Evolutionary conservation across 352 stramenopile species (phyloP).

Genomic region (Pseudoperonospora humuli): DNA sequence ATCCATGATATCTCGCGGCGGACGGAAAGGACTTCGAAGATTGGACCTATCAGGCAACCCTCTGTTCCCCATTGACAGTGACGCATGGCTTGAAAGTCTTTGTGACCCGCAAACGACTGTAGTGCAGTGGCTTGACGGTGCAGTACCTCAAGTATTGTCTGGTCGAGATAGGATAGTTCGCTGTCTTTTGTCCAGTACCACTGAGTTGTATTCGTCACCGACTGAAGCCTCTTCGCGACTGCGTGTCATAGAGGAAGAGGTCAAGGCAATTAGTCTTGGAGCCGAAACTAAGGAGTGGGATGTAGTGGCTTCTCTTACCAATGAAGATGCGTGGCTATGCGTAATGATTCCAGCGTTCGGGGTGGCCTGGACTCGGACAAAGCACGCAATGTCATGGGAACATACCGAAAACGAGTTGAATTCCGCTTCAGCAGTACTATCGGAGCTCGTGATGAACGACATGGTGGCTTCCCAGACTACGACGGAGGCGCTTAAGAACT

Average conservation of each 20-base stretch:
- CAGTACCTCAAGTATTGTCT: background rate
- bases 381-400: conserved; percentile 16
- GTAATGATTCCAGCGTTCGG: conserved; percentile 24
- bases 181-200: conserved; percentile 17
- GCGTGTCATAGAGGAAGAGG: conserved; percentile 16
- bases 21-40: conserved; percentile 8
- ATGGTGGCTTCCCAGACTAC: conserved; percentile 17
- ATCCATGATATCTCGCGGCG: background rate
- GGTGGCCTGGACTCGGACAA: conserved; percentile 17
- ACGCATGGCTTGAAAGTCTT: conserved; percentile 20
- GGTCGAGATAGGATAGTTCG: conserved; percentile 4
- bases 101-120: conserved; percentile 12
- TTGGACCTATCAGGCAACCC: conserved; percentile 27
- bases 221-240: conserved; percentile 14
- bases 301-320: conserved; percentile 11
- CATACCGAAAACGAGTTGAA: conserved; percentile 3
- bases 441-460: conserved; percentile 27
- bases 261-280: conserved; percentile 7
- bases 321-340: conserved; percentile 16
- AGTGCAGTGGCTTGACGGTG: conserved; percentile 8
- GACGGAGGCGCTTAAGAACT: conserved; percentile 15
- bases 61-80: conserved; percentile 23
- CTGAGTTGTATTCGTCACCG: conserved; percentile 18
- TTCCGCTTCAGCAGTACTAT: conserved; percentile 7
- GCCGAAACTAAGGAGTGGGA: conserved; percentile 15